Evolutionary conservation across 306 rosid species (phyloP).

Genomic region (Sindora glabra): DNA sequence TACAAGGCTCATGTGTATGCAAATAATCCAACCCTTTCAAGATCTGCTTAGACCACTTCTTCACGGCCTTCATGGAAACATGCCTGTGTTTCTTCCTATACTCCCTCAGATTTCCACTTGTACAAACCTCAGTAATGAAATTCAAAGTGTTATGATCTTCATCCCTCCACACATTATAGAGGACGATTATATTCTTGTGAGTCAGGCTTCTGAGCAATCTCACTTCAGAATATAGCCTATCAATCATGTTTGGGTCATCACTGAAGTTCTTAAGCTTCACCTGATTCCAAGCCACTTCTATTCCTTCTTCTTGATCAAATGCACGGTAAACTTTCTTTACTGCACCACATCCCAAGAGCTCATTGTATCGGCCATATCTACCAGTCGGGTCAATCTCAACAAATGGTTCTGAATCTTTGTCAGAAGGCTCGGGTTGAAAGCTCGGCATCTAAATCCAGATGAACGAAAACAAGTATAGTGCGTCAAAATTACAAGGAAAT

Average conservation of each 20-base stretch:
- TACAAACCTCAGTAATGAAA: constrained; percentile 92
- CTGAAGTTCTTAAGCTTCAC: constrained; percentile 65
- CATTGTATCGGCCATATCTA: constrained; percentile 66
- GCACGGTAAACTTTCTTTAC: constrained; percentile 87
- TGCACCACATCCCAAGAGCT: constrained; percentile 70
- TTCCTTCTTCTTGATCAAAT: constrained; percentile 88
- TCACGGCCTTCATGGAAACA: constrained; percentile 75
- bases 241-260: constrained; percentile 61
- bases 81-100: constrained; percentile 79
- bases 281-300: constrained; percentile 95
- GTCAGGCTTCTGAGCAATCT: constrained; percentile 45
- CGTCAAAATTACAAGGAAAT: no score
- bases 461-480: no score
- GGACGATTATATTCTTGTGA: constrained; percentile 59
- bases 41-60: constrained; percentile 86
- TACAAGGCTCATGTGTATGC: constrained; percentile 79
- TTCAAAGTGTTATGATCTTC: constrained; percentile 32
- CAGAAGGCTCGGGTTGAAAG: constrained; percentile 24
- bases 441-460: constrained; percentile 45
- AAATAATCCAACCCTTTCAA: constrained; percentile 66
- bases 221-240: constrained; percentile 75
- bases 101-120: constrained; percentile 82
- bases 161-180: constrained; percentile 66
- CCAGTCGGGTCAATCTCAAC: constrained; percentile 60
- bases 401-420: constrained; percentile 61